Base-by-base conservation (phyloP, 768 basidiomycete genomes). In the Multifurca ochricompacta region DNA sequence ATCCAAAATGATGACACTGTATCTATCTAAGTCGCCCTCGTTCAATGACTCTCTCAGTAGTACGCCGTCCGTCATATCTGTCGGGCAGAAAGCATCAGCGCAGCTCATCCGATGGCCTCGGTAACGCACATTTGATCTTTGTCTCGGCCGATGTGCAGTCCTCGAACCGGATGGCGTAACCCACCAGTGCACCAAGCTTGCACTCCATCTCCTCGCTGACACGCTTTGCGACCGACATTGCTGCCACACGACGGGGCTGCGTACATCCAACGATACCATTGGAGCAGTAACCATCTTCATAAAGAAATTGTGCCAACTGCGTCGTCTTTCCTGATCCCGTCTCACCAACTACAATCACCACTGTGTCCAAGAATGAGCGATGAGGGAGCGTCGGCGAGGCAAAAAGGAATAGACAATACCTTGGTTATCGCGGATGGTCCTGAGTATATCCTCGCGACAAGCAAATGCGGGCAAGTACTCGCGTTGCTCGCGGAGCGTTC, bases 241-340 rank as follows among this genome's bases (percentile, higher is more conserved):
- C 96, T 41, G 96, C 96, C 27, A 99, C 96, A 73, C 96, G 93
- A 62, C 96, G 81, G 45, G 96, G 96, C 66, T 99, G 96, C 0
- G 96, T 99, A 66, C 96, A 99, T 10, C 95, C 95, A 46, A 99
- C 83, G 39, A 98, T 77, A 16, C 95, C 95, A 70, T 83, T 79
- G 4, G 79, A 67, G 61, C 93, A 90, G 68, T 95, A 99, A 0
- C 96, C 96, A 59, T 99, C 96, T 67, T 99, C 96, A 65, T 97
- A 91, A 58, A 99, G 69, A 71, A 92, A 99, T 66, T 99, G 96
- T 0, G 90, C 75, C 6, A 99, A 74, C 67, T 99, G 96, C 0
- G 96, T 98, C 1, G 96, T 99, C 72, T 99, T 99, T 6, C 96
- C 96, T 0, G 95, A 98, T 9, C 96, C 96, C n/a, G 96, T 99